phyloP scores from a whole-genome alignment of 495 filamentous ascomycete species.

The Lasiosphaeria miniovina region DNA sequence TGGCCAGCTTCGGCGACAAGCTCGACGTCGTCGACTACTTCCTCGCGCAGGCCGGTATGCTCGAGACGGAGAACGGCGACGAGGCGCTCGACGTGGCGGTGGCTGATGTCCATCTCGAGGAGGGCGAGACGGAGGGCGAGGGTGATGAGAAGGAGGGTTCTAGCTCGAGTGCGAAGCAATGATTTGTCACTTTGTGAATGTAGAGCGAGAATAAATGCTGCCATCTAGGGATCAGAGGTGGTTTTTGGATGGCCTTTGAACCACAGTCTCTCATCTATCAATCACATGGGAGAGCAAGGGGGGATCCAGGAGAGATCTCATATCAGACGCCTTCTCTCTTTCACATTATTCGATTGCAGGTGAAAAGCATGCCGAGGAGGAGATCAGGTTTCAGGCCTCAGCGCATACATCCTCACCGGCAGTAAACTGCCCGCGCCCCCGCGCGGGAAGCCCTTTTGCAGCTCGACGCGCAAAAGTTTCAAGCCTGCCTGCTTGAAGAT shows the following conservation, averaged over 20 bases:
- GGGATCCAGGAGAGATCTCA: too few species aligned
- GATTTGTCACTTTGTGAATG: neutral
- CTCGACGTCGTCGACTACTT: slow-evolving; percentile 65
- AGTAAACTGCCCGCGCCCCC: slow-evolving; percentile 41
- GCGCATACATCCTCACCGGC: slow-evolving; percentile 69
- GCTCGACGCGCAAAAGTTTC: slow-evolving; percentile 62
- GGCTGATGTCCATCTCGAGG: slow-evolving; percentile 27
- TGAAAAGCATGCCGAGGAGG: neutral
- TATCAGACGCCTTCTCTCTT: too few species aligned
- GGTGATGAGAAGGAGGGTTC: slow-evolving; percentile 6
- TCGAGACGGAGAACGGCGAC: slow-evolving; percentile 51
- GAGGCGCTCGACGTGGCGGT: slow-evolving; percentile 29
- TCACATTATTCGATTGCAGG: too few species aligned
- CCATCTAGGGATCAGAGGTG: too few species aligned
- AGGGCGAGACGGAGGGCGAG: slow-evolving; percentile 4
- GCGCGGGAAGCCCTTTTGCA: slow-evolving; percentile 72
- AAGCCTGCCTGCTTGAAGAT: slow-evolving; percentile 71
- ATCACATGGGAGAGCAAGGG: too few species aligned
- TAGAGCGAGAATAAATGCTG: too few species aligned
- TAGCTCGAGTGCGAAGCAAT: slow-evolving; percentile 4
- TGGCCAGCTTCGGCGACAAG: slow-evolving; percentile 74
- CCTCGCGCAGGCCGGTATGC: slow-evolving; percentile 50
- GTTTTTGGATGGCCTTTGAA: too few species aligned
- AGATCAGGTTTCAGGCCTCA: slow-evolving; percentile 35
- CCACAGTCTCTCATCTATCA: too few species aligned